phyloP scores from a whole-genome alignment of 805 yeast species.

The Kodamaea kakaduensis region DNA sequence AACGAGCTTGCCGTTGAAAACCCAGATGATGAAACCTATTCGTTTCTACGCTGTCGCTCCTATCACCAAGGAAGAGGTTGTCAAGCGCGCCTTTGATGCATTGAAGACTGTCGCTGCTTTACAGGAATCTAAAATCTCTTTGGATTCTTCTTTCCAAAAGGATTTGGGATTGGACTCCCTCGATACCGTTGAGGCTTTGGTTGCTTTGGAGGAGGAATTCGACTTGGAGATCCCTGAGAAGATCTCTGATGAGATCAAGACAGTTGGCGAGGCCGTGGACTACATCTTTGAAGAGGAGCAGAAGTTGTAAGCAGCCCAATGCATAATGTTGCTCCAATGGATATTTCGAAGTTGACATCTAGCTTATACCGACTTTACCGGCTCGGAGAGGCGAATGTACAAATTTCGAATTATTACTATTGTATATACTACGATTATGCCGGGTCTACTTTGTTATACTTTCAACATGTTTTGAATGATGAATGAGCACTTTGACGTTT shows the following conservation, averaged over 20 bases:
- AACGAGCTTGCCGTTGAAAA: slow-evolving; percentile 19
- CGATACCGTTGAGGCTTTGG: slow-evolving; percentile 92
- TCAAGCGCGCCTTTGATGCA: slow-evolving; percentile 78
- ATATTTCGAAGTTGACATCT: no score
- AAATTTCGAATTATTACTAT: not conserved
- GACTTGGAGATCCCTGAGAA: slow-evolving; percentile 84
- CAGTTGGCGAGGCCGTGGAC: slow-evolving; percentile 89
- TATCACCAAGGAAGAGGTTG: slow-evolving; percentile 72
- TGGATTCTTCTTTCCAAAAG: slow-evolving; percentile 53
- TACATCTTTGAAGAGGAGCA: slow-evolving; percentile 68
- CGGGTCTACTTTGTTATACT: not conserved
- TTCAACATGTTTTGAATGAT: not conserved
- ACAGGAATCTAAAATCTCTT: slow-evolving; percentile 40
- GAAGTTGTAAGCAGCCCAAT: slow-evolving; percentile 33
- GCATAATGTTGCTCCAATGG: no score
- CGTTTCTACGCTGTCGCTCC: slow-evolving; percentile 62
- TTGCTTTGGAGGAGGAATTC: slow-evolving; percentile 89
- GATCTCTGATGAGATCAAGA: slow-evolving; percentile 89
- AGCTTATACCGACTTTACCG: no score
- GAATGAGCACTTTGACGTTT: not conserved
- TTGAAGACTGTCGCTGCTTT: slow-evolving; percentile 52
- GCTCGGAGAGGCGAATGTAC: no score
- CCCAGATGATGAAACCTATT: slow-evolving; percentile 27
- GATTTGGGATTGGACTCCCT: slow-evolving; percentile 90
- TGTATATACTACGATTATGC: slow-evolving; percentile 3